phyloP scores from a whole-genome alignment of 169 alveolate genomes.

The Fabrea salina region DNA sequence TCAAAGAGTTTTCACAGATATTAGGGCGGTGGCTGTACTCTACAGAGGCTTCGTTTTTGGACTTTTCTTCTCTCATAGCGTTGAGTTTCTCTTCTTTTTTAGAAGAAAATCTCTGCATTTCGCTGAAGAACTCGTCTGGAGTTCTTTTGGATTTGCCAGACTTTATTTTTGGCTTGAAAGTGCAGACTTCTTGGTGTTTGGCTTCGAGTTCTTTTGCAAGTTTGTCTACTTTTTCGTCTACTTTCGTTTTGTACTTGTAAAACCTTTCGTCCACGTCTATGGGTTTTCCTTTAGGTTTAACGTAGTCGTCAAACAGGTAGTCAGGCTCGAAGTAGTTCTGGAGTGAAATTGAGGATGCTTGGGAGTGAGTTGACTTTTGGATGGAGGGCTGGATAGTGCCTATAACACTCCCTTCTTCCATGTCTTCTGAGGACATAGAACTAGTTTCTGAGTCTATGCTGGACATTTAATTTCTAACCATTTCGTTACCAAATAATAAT shows the following conservation, averaged over 20 bases:
- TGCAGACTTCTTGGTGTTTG: neutral
- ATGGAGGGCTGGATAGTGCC: neutral
- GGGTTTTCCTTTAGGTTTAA: neutral
- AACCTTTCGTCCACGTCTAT: conserved; percentile 15
- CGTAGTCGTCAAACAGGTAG: neutral
- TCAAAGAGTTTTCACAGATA: neutral
- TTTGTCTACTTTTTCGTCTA: neutral
- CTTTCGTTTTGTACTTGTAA: conserved; percentile 16
- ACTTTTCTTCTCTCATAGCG: neutral
- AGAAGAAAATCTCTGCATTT: neutral
- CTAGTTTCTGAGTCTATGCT: too few relatives aligned
- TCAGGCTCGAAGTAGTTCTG: too few relatives aligned
- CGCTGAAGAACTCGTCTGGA: neutral
- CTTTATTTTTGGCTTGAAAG: conserved; percentile 2
- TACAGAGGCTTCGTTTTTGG: neutral
- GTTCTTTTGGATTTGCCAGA: neutral
- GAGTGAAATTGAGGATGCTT: too few relatives aligned
- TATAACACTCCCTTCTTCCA: neutral
- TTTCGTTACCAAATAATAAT: too few relatives aligned
- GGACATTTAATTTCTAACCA: too few relatives aligned
- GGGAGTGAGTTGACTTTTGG: too few relatives aligned
- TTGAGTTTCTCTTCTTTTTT: conserved; percentile 13
- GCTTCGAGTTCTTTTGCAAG: neutral
- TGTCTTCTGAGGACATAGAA: too few relatives aligned
- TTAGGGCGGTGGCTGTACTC: neutral